These are phyloP conservation scores for Yamadazyma dendronema DNA, from an alignment of 1,139 yeast genomes.

Conservation along the genomic window DNA sequence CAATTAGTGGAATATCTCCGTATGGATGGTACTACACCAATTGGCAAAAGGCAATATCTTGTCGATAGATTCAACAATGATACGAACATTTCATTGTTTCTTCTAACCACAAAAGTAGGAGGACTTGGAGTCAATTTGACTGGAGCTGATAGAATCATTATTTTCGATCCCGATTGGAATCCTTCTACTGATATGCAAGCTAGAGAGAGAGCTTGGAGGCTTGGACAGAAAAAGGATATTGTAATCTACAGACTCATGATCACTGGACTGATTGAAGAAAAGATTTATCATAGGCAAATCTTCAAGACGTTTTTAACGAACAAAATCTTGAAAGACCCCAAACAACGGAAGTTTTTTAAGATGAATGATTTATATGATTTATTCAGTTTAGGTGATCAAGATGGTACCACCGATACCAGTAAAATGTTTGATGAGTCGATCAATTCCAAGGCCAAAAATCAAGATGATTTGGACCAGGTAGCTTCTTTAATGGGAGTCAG, in stretches of 20 bases:
- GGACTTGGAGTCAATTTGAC: constrained; percentile 93
- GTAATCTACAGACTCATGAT: constrained; percentile 88
- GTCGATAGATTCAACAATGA: constrained; percentile 79
- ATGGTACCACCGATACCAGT: constrained; percentile 53
- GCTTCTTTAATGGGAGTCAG: constrained; percentile 55
- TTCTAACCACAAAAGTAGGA: constrained; percentile 91
- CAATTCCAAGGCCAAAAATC: constrained; percentile 36
- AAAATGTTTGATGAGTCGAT: constrained; percentile 2
- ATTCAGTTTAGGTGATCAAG: constrained; percentile 76
- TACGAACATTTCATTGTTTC: constrained; percentile 57
- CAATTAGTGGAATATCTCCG: constrained; percentile 53
- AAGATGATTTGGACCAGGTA: constrained; percentile 57
- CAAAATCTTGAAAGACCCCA: constrained; percentile 92
- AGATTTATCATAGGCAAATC: constrained; percentile 93
- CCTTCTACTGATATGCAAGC: constrained; percentile 98
- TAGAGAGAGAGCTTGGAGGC: constrained; percentile 94
- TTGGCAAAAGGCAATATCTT: constrained; percentile 67
- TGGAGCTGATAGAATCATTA: constrained; percentile 93
- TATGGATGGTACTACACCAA: constrained; percentile 95
- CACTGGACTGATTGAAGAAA: constrained; percentile 94
- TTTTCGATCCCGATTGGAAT: constrained; percentile 97
- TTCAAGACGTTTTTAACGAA: constrained; percentile 93
- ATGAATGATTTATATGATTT: constrained; percentile 88
- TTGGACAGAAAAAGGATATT: constrained; percentile 94
- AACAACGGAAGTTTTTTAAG: constrained; percentile 88